Base-by-base conservation (phyloP, 1,284 basidiomycete genomes). In the Ganoderma lingzhi region DNA sequence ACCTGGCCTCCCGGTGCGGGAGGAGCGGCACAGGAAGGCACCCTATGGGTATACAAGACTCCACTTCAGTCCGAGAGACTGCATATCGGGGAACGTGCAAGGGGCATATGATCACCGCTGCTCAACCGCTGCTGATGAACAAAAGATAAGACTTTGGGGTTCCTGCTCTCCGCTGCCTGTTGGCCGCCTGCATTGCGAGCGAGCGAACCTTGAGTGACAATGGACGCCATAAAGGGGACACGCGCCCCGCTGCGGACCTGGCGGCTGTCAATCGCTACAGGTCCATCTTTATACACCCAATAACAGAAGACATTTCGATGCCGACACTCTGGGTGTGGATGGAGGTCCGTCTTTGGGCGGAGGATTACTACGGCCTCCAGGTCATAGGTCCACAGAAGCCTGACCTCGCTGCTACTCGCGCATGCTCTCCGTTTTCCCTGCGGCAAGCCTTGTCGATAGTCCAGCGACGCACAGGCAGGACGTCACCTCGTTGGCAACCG, bases 201-300 rank as follows among this genome's bases (percentile, higher is more conserved):
- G 37, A 39, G 37, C 9, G 37, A 59, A 37, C 37, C 35, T 59
- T 59, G 56, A n/a, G 10, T 59, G 56, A 59, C 56, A 59, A 35
- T 10, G 19, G 32, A 58, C 35, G 30, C 35, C 56, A 19, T n/a
- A 19, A 19, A 58, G 35, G 30, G 8, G 15, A 12, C 30, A 32
- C 30, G 56, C 56, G 56, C 56, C 17, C 32, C 28, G 32, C 56
- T 59, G 56, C 56, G 56, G 32, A 39, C n/a, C 56, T 59, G 56
- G n/a, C 37, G 56, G 56, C 56, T 58, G 56, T 58, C 17, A 45
- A 44, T 35, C 56, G 9, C 23, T 28, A 14, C 10, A n/a, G 9
- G 19, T n/a, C 35, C 32, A 59, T 37, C 32, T 37, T n/a, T 39
- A 10, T 39, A n/a, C 2, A 37, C 32, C 56, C 56, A 17, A 19